phyloP scores from a whole-genome alignment of 305 asterid species.

The Fraxinus sp. region DNA sequence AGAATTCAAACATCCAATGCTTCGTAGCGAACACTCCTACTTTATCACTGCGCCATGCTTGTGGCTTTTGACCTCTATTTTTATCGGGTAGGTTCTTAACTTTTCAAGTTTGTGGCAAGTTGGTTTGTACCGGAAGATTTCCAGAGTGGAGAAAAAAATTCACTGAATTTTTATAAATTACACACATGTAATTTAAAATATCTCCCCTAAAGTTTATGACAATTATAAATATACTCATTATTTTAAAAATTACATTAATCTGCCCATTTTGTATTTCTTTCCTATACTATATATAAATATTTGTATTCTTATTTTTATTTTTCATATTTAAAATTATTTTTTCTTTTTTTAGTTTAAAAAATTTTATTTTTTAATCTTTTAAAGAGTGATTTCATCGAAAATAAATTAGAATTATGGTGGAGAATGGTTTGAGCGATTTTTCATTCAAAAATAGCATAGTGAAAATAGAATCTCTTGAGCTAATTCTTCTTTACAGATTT shows the following conservation, averaged over 20 bases:
- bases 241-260: not conserved
- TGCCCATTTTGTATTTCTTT: too few relatives aligned
- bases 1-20: too few relatives aligned
- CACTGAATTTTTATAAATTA: too few relatives aligned
- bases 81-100: not conserved
- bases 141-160: not conserved
- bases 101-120: not conserved
- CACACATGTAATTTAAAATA: not conserved
- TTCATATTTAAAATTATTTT: too few relatives aligned
- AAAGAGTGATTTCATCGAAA: not conserved
- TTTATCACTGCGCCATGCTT: too few relatives aligned
- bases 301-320: too few relatives aligned
- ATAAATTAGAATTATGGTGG: not conserved
- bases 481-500: too few relatives aligned
- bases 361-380: not conserved
- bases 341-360: not conserved
- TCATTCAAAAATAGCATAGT: too few relatives aligned
- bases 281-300: too few relatives aligned
- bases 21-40: too few relatives aligned
- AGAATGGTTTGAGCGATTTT: not conserved
- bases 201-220: not conserved
- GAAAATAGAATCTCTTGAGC: not conserved
- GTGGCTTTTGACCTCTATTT: not conserved
- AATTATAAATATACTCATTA: not conserved
- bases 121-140: not conserved